phyloP scores from a whole-genome alignment of 768 basidiomycete species.

The Amanita muscaria region DNA sequence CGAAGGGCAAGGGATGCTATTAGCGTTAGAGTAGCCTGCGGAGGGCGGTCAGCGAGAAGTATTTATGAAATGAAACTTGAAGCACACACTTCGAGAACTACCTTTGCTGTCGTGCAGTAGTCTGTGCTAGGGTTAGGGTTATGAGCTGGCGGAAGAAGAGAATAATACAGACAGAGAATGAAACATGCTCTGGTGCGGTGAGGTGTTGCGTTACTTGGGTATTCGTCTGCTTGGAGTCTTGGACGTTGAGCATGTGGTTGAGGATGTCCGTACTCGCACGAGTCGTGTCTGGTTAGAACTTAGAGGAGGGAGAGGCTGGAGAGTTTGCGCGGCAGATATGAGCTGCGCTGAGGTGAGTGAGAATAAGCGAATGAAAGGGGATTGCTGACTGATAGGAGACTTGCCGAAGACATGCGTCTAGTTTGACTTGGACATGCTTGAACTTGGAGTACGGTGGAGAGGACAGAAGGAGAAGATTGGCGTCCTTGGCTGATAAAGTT shows the following conservation, averaged over 20 bases:
- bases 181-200: constrained; percentile 62
- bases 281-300: constrained; percentile 19
- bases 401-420: constrained; percentile 67
- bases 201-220: constrained; percentile 26
- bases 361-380: background rate
- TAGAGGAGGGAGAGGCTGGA: constrained; percentile 13
- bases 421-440: constrained; percentile 49
- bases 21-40: constrained; percentile 62
- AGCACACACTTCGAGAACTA: constrained; percentile 44
- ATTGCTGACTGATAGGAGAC: constrained; percentile 7
- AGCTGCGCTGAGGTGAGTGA: constrained; percentile 36
- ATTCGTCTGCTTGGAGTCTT: constrained; percentile 28
- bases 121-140: constrained; percentile 25
- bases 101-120: constrained; percentile 56
- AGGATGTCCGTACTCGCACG: constrained; percentile 50
- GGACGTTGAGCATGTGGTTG: constrained; percentile 45
- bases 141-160: background rate
- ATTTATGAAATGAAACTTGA: background rate
- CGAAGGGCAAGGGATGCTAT: constrained; percentile 67
- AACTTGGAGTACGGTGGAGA: constrained; percentile 47
- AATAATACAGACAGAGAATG: constrained; percentile 44
- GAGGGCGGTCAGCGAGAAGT: background rate
- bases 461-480: constrained; percentile 25
- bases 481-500: constrained; percentile 30
- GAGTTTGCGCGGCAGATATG: constrained; percentile 49